These are phyloP conservation scores for Wickerhamomyces rabaulensis DNA, from an alignment of 805 yeast genomes.

Conservation along the genomic window DNA sequence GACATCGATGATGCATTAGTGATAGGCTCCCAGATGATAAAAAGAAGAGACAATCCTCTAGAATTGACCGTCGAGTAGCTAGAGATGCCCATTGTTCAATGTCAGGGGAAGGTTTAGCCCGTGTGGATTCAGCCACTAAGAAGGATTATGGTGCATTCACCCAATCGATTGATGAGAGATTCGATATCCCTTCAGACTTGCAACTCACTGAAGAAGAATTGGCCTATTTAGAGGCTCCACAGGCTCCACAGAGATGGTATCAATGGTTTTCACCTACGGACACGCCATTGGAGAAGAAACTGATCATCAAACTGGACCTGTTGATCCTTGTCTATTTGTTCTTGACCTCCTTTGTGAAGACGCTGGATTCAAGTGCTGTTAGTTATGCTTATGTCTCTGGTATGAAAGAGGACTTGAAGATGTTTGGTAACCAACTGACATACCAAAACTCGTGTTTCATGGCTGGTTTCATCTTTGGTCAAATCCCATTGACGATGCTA, in stretches of 20 bases:
- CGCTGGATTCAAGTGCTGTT: conserved; percentile 52
- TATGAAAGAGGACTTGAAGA: conserved; percentile 46
- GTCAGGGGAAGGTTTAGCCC: neutral
- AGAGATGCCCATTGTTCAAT: neutral
- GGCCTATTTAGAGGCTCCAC: conserved; percentile 1
- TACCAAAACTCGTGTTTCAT: conserved; percentile 12
- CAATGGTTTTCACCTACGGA: conserved; percentile 50
- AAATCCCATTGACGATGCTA: conserved; percentile 21
- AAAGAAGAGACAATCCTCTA: neutral
- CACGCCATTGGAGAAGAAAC: conserved; percentile 37
- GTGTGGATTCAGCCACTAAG: neutral
- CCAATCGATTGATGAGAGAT: neutral
- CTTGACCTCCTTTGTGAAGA: conserved; percentile 62
- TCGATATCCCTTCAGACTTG: conserved; percentile 6
- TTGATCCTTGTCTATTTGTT: conserved; percentile 48
- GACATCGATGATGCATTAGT: neutral
- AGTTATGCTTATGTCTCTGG: conserved; percentile 63
- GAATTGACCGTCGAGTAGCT: no score
- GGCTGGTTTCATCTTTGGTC: conserved; percentile 21
- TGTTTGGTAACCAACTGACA: conserved; percentile 47
- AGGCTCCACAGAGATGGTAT: conserved; percentile 37
- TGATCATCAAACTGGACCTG: conserved; percentile 45
- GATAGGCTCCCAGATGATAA: no score
- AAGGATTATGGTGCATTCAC: neutral
- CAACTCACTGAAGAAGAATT: conserved; percentile 4